Evolutionary conservation across 352 stramenopile genomes (phyloP).

Genomic region (Globisporangium lucens): DNA sequence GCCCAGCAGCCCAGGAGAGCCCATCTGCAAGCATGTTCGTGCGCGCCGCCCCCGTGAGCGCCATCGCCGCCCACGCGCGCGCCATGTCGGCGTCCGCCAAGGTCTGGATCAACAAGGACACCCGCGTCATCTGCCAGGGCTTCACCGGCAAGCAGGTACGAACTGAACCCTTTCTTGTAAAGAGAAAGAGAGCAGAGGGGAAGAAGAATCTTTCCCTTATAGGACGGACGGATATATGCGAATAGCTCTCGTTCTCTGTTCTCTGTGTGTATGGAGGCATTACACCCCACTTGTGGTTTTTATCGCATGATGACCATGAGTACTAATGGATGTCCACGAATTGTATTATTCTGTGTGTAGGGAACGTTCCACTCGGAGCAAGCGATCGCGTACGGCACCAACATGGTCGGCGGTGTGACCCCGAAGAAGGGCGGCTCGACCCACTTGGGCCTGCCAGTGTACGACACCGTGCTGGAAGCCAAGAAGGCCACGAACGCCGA

Average conservation of each 20-base stretch:
- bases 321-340: not conserved
- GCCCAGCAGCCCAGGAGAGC: conserved; percentile 1
- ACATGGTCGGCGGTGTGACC: conserved; percentile 99
- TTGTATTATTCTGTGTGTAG: conserved; percentile 29
- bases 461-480: conserved; percentile 94
- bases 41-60: conserved; percentile 48
- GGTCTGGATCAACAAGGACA: conserved; percentile 99
- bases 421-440: conserved; percentile 97
- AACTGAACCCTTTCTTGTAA: conserved; percentile 6
- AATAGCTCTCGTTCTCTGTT: not conserved
- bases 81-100: conserved; percentile 95
- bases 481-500: conserved; percentile 90
- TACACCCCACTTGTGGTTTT: not conserved
- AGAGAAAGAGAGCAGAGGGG: not conserved
- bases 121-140: conserved; percentile 98
- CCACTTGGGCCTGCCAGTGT: conserved; percentile 98
- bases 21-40: conserved; percentile 56
- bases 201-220: no score
- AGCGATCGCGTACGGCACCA: conserved; percentile 99
- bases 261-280: not conserved
- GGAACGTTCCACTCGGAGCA: conserved; percentile 99
- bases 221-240: not conserved
- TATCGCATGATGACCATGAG: not conserved
- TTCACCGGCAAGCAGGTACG: conserved; percentile 99
- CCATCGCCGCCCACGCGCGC: conserved; percentile 42